These are phyloP conservation scores for Triangularia setosa DNA, from an alignment of 2,329 filamentous ascomycete species.

Conservation along the genomic window DNA sequence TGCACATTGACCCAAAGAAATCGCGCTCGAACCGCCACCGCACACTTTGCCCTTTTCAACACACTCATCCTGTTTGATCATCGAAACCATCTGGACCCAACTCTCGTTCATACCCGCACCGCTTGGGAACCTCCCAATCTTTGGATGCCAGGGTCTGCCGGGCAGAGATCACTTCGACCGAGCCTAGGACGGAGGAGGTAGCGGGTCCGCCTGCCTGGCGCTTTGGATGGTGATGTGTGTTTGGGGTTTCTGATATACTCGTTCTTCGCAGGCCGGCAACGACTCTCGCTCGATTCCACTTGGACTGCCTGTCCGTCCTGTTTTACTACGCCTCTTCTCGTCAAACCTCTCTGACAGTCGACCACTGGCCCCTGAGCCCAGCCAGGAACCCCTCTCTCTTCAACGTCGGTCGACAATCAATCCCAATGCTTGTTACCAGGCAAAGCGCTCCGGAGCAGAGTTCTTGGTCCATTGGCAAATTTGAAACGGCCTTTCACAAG, in stretches of 20 bases:
- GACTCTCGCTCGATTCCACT: slow-evolving; percentile 15
- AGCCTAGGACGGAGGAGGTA: slow-evolving; percentile 17
- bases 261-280: slow-evolving; percentile 8
- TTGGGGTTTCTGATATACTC: slow-evolving; percentile 17
- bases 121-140: neutral
- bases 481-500: slow-evolving; percentile 44
- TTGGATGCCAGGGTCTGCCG: slow-evolving; percentile 21
- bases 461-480: slow-evolving; percentile 53
- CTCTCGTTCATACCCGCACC: neutral
- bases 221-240: slow-evolving; percentile 19
- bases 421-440: slow-evolving; percentile 55
- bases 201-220: slow-evolving; percentile 17
- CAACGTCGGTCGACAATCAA: slow-evolving; percentile 26
- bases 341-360: slow-evolving; percentile 1
- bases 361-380: neutral
- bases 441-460: slow-evolving; percentile 51
- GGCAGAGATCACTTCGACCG: slow-evolving; percentile 24
- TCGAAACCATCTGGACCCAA: slow-evolving; percentile 19
- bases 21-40: slow-evolving; percentile 15
- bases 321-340: neutral
- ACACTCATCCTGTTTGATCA: slow-evolving; percentile 27
- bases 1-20: slow-evolving; percentile 15
- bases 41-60: slow-evolving; percentile 7
- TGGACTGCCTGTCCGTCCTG: neutral
- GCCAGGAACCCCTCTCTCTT: neutral